These are phyloP conservation scores for Colletotrichum sp. DNA, from an alignment of 2,329 filamentous ascomycete species.

Conservation along the genomic window DNA sequence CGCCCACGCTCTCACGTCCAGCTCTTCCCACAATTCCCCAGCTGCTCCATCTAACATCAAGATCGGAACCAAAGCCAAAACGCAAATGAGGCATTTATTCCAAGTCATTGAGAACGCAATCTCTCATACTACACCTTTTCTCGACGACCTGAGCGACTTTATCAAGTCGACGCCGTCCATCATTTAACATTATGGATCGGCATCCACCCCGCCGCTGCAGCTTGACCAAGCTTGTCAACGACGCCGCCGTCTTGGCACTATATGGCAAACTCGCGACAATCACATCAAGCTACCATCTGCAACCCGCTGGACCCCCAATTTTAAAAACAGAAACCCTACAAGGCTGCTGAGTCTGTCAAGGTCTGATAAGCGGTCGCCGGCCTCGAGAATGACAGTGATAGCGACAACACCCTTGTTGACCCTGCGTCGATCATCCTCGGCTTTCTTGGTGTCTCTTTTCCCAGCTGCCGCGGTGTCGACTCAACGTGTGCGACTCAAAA, in stretches of 20 bases:
- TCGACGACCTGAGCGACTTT: background rate
- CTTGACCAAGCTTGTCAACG: slow-evolving; percentile 1
- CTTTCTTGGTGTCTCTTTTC: background rate
- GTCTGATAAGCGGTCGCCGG: background rate
- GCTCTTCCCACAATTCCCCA: background rate
- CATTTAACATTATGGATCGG: slow-evolving; percentile 11
- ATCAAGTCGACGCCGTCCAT: background rate
- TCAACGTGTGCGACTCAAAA: background rate
- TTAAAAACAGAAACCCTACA: slow-evolving; percentile 1
- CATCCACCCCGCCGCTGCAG: background rate
- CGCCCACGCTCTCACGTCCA: background rate
- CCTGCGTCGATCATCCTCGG: slow-evolving; percentile 11
- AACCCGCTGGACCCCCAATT: slow-evolving; percentile 1
- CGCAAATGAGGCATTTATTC: slow-evolving; percentile 3
- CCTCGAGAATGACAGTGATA: background rate
- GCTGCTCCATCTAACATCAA: background rate
- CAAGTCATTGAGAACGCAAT: background rate
- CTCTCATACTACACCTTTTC: background rate
- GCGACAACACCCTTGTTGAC: background rate
- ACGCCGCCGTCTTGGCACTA: slow-evolving; percentile 1
- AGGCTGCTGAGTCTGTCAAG: background rate
- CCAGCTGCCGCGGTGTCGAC: background rate
- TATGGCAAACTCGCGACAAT: slow-evolving; percentile 2
- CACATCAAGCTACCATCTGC: background rate
- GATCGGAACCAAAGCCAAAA: background rate